Base-by-base conservation (phyloP, 169 alveolate genomes). In the Eimeria tenella region DNA sequence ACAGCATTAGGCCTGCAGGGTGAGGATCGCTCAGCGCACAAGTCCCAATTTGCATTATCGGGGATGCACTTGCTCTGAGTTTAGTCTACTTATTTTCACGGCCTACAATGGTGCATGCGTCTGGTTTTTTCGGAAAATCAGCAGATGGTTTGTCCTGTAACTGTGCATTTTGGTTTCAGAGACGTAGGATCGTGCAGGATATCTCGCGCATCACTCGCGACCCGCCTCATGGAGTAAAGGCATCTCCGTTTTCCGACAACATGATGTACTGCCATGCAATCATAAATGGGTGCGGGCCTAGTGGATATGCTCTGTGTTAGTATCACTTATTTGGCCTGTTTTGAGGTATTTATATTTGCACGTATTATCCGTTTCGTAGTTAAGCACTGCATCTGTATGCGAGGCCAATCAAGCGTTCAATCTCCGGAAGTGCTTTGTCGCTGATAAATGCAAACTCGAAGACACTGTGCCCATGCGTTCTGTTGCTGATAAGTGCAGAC, bases 191-290 rank as follows among this genome's bases (percentile, higher is more conserved):
- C 21, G 90, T 90, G 56, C 94, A 90, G 53, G 94, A 90, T 49
- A 90, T 90, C 74, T 90, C 94, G 65, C 94, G 94, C 25, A 65
- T 90, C n/a, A 90, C 94, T 65, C 88, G 94, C 31, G 99, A 98
- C 86, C 97, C 97, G 10, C 99, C 99, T 19, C 97, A 96, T 71
- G 99, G 99, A 55, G 98, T 99, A 60, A 97, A 97, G 87, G 99
- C 99, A 10, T 97, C 99, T 75, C 99, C 99, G 25, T 96, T 97
- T 52, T 98, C 98, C 17, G 98, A 98, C 87, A 98, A 98, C 91
- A 98, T 99, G 95, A 97, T 98, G 98, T 96, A 96, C 83, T 99
- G 99, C 98, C 98, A 98, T 74, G 99, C 99, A 42, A 98, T 98
- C 15, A 98, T 99, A 74, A 97, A 98, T 82, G 99, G 99, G 58